phyloP scores from a whole-genome alignment of 805 yeast genomes.

The Spathaspora passalidarum region DNA sequence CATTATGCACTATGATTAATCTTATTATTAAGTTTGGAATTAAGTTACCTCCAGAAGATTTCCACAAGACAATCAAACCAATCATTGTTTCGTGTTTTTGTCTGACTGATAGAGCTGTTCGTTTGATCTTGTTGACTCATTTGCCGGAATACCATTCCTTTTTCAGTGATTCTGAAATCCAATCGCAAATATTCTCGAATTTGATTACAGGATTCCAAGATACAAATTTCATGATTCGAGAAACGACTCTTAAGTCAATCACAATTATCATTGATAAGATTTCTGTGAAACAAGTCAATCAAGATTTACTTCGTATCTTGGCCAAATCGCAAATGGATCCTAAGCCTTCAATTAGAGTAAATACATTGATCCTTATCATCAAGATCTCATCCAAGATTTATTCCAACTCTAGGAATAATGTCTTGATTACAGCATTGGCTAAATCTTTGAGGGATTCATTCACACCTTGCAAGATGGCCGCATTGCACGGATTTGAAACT shows the following conservation, averaged over 20 bases:
- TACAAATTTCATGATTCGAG: slow-evolving; percentile 75
- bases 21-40: slow-evolving; percentile 37
- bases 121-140: slow-evolving; percentile 66
- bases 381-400: slow-evolving; percentile 61
- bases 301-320: slow-evolving; percentile 73
- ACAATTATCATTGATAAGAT: slow-evolving; percentile 62
- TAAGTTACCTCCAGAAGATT: slow-evolving; percentile 27
- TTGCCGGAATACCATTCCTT: slow-evolving; percentile 53
- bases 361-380: slow-evolving; percentile 68
- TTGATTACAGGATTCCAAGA: slow-evolving; percentile 84
- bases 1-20: slow-evolving; percentile 36
- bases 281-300: slow-evolving; percentile 77
- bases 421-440: slow-evolving; percentile 81
- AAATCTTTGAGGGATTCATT: slow-evolving; percentile 80
- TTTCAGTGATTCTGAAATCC: slow-evolving; percentile 59
- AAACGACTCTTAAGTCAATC: slow-evolving; percentile 70
- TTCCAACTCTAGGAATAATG: slow-evolving; percentile 57
- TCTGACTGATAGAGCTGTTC: slow-evolving; percentile 70
- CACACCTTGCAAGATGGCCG: slow-evolving; percentile 70
- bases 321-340: slow-evolving; percentile 83
- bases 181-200: slow-evolving; percentile 63
- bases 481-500: slow-evolving; percentile 68
- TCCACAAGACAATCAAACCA: slow-evolving; percentile 50
- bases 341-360: slow-evolving; percentile 72
- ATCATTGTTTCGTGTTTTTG: slow-evolving; percentile 60